These are phyloP conservation scores for Phialemoniopsis sp. DNA, from an alignment of 2,329 filamentous ascomycete species.

Conservation along the genomic window DNA sequence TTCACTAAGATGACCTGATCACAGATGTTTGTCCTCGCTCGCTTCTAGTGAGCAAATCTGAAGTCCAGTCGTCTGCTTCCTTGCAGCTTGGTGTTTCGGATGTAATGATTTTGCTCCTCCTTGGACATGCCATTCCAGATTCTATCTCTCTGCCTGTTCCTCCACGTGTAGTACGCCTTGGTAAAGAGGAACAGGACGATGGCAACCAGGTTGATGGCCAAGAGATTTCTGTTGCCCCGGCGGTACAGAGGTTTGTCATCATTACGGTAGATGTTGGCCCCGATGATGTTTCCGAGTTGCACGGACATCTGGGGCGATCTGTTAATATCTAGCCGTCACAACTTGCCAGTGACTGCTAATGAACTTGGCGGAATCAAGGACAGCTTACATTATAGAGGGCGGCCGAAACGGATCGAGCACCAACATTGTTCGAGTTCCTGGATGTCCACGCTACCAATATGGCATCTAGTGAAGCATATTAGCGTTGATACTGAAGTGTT, in stretches of 20 bases:
- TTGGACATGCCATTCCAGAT: conserved; percentile 43
- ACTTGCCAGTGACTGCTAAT: not conserved
- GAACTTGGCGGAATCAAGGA: not conserved
- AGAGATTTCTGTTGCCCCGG: conserved; percentile 47
- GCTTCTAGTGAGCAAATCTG: conserved; percentile 27
- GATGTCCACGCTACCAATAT: conserved; percentile 56
- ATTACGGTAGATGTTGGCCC: conserved; percentile 44
- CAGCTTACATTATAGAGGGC: conserved; percentile 50
- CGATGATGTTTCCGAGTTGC: conserved; percentile 26
- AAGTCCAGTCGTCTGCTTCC: conserved; percentile 42
- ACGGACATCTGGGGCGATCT: conserved; percentile 23
- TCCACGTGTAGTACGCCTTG: conserved; percentile 47
- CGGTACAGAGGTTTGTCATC: conserved; percentile 51
- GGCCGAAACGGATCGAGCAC: conserved; percentile 53
- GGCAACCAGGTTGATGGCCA: conserved; percentile 44
- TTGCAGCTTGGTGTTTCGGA: conserved; percentile 33
- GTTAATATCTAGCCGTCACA: not conserved
- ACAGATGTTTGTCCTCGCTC: no score
- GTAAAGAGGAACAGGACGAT: conserved; percentile 44
- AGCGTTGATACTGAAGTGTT: not conserved
- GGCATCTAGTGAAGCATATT: conserved; percentile 31
- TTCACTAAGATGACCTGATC: no score
- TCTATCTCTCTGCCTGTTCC: conserved; percentile 41
- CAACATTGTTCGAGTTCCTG: conserved; percentile 55
- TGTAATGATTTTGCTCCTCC: conserved; percentile 43